Percentiles rank a stretch among this genome's conserved stretches.
Conservation (phyloP, 2,329 filamentous ascomycete species). For the Chaetomium olivaceum region DNA sequence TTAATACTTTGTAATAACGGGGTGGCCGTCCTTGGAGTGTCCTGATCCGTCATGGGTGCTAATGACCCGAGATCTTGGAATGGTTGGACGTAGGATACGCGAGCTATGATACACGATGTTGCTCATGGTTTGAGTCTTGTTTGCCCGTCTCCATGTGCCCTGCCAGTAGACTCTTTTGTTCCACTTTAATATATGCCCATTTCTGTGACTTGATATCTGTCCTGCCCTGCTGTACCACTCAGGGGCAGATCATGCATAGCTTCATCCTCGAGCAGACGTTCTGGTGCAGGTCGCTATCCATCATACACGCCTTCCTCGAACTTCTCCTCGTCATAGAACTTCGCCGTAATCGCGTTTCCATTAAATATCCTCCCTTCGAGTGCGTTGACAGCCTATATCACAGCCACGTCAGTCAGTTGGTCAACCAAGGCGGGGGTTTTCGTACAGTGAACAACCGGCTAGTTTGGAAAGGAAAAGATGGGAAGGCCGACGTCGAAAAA, state of each 20-base stretch:
- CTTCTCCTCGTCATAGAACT: conserved; percentile 77
- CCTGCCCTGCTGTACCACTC: not conserved
- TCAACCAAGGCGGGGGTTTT: not conserved
- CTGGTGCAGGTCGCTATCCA: not conserved
- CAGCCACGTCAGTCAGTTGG: not conserved
- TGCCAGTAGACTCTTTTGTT: not conserved
- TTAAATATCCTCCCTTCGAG: conserved; percentile 86
- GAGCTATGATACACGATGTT: not conserved
- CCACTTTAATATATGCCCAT: not conserved
- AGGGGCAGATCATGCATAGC: not conserved
- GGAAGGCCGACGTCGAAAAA: not conserved
- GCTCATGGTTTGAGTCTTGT: not conserved
- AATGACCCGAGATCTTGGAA: not conserved
- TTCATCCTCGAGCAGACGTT: not conserved
- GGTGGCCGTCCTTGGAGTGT: not conserved
- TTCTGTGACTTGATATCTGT: not conserved
- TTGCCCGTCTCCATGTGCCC: not conserved
- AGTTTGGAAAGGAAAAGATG: not conserved
- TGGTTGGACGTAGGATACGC: not conserved
- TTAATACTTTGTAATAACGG: conserved; percentile 22
- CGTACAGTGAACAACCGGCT: not conserved
- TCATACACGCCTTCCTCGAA: conserved; percentile 70
- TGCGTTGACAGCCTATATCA: conserved; percentile 79
- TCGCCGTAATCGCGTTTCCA: conserved; percentile 78
- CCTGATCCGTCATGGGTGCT: not conserved